A percentile compares a stretch with the other conserved stretches of the same genome.
phyloP scores from a whole-genome alignment of 2,329 filamentous ascomycete genomes.

The Fusarium solani-melongenae region DNA sequence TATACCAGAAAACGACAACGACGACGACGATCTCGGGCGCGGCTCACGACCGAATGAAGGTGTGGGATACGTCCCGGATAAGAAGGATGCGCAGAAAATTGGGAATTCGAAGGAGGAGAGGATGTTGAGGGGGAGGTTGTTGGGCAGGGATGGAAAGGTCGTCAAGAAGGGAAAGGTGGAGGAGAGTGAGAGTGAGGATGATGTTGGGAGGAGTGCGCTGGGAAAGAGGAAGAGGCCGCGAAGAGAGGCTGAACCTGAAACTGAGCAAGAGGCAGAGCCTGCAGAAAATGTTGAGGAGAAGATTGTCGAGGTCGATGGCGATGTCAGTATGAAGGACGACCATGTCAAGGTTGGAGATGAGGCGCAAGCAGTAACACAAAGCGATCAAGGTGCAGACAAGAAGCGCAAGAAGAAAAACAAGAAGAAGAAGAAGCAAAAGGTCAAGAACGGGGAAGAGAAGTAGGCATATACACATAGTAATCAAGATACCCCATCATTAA shows the following conservation, averaged over 20 bases:
- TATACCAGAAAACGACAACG: slow-evolving; percentile 33
- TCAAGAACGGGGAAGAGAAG: slow-evolving; percentile 19
- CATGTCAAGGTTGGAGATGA: slow-evolving; percentile 26
- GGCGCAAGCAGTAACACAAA: neutral
- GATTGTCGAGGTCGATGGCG: slow-evolving; percentile 16
- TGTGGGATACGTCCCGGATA: slow-evolving; percentile 52
- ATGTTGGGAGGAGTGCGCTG: slow-evolving; percentile 51
- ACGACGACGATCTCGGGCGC: slow-evolving; percentile 43
- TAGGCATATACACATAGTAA: slow-evolving; percentile 8
- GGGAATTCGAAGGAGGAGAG: slow-evolving; percentile 42
- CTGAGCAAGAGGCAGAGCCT: neutral
- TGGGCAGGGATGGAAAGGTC: slow-evolving; percentile 40
- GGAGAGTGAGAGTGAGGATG: slow-evolving; percentile 51
- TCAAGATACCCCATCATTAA: slow-evolving; percentile 23
- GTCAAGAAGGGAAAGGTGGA: slow-evolving; percentile 24
- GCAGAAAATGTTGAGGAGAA: neutral
- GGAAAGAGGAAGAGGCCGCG: slow-evolving; percentile 52
- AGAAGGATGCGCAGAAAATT: slow-evolving; percentile 35
- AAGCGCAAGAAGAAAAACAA: slow-evolving; percentile 42
- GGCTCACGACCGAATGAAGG: slow-evolving; percentile 51
- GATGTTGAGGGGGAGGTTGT: slow-evolving; percentile 46
- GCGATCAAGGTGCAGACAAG: slow-evolving; percentile 15
- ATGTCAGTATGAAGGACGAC: slow-evolving; percentile 37
- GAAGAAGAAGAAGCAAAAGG: slow-evolving; percentile 46
- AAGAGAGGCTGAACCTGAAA: slow-evolving; percentile 23